Base-by-base conservation (phyloP, 257 asterid species). In the Nicotiana knightiana region DNA sequence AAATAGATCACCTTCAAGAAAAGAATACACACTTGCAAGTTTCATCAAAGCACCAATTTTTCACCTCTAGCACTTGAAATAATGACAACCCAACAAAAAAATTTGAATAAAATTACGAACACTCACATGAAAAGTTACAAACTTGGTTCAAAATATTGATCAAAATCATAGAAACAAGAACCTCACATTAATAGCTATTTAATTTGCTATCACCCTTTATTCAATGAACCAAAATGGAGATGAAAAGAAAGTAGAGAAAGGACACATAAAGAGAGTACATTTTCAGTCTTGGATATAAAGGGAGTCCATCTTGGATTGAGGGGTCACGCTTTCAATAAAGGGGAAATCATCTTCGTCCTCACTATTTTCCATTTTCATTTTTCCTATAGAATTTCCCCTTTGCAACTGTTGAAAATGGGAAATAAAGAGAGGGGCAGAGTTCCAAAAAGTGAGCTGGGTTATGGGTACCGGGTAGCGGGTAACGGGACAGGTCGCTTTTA, bases 341-440 rank as follows among this genome's bases (percentile, higher is more conserved):
- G 99, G 98, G 91, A 92, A 93, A 83, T 96, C 98, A 54, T 96
- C 98, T 67, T 96, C 99, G 83, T 96, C 99, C 85, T 96, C 98
- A 84, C 98, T 94, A 88, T 97, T 93, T 80, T 96, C 99, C 93
- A 93, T 96, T 94, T 91, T 92, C 97, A 91, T 93, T 76, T 83
- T 85, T 28, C 18, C 54, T 21, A 4, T 18, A 35, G 54, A 35
- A 67, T 35, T 67, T 35, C 33, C 30, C 17, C 9, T 53, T 67
- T 67, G 76, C 76, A 33, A 12, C 58, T 21, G 43, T 35, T 11
- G 9, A 21, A 70, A 21, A 70, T 21, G 57, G n/a, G 9, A 9
- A 70, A 70, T n/a, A 11, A 70, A 39, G 35, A 67, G 30, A 67
- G 1, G 6, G 39, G 9, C 32, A 35, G 1, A 67, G 18, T 39